Evolutionary conservation across 164 flowering plant genomes (phyloP).

Genomic region (Nymphaea thermarum): DNA sequence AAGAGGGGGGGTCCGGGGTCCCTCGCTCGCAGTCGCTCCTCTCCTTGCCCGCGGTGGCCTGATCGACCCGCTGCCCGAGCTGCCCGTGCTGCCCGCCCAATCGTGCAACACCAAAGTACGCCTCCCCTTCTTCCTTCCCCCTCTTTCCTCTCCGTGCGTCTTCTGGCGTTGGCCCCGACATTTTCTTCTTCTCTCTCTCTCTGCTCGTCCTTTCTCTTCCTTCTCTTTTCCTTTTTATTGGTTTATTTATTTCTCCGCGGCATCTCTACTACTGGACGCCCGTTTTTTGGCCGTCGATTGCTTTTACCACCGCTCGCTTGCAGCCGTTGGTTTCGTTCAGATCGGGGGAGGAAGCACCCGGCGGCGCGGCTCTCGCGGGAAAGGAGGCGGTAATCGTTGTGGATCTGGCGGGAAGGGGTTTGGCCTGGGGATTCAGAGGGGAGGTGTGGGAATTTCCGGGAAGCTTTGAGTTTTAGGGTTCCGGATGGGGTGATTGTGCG

Average conservation of each 20-base stretch:
- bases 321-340: neutral
- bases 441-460: neutral
- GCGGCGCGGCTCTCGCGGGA: neutral
- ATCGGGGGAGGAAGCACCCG: neutral
- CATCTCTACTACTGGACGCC: neutral
- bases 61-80: neutral
- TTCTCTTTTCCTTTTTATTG: slow-evolving; percentile 5
- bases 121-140: neutral
- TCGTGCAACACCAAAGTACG: neutral
- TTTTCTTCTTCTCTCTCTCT: neutral
- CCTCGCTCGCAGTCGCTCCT: neutral
- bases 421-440: neutral
- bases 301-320: neutral
- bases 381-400: neutral
- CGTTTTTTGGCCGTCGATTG: neutral
- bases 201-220: slow-evolving; percentile 3
- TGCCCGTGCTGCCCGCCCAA: slow-evolving; percentile 2
- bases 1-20: neutral
- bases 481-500: neutral
- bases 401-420: neutral
- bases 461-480: neutral
- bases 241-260: neutral
- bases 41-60: neutral
- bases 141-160: neutral
- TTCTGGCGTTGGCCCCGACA: neutral